Base-by-base conservation (phyloP, 352 stramenopile genomes). In the Pythium phragmitis region DNA sequence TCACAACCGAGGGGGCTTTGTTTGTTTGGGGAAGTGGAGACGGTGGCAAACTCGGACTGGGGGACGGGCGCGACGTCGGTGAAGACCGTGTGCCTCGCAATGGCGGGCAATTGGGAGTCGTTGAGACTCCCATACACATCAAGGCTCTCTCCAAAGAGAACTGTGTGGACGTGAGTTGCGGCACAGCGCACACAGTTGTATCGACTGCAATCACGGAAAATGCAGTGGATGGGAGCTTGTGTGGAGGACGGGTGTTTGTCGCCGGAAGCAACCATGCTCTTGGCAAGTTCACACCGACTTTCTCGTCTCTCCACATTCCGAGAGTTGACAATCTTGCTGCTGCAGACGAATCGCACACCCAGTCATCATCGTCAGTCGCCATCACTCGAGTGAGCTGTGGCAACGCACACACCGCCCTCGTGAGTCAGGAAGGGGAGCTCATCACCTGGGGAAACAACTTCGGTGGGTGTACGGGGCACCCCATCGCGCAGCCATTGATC, bases 1-100 rank as follows among this genome's bases (percentile, higher is more conserved):
- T 94, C 8, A 90, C 83, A 7, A 67, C 47, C 0, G 74, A 85
- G 21, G 85, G 85, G 0, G 62, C 66, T 7, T 63, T 94, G 28
- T 94, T 78, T 55, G 83, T 94, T 0, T 94, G 85, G 85, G 85
- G 85, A 19, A 76, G 75, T 52, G 83, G 82, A 14, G 85, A 90
- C 19, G 83, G 83, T 12, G 85, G 85, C 6, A 79, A 82, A 54
- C 74, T 94, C 13, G 85, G 85, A 4, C 77, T 94, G 3, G 83
- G 79, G 37, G 85, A 94, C 30, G 80, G 63, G 21, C 77, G 84
- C 47, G 69, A 82, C 4, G 41, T 90, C n/a, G 82, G 82, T 34
- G 72, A 85, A 58, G 72, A 89, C 57, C 68, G 65, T 13, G 59
- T 91, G n/a, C 82, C 82, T 45, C 82, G 82, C 0, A 83, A 86